Conservation (phyloP, 768 basidiomycete species). For the Amyloporia xantha region DNA sequence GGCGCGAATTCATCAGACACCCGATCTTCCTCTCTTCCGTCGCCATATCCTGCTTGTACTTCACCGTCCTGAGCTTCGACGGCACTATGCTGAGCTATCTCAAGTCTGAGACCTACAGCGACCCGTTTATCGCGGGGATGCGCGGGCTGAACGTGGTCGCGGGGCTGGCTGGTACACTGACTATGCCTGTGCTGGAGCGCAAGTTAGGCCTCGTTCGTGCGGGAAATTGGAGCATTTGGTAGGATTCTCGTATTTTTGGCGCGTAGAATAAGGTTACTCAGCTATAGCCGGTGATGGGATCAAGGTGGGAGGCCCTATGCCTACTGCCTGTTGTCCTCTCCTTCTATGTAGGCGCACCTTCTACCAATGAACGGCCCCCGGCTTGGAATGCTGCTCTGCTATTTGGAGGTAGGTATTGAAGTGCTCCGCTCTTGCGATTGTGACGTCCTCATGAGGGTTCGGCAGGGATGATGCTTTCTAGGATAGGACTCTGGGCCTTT, state of each 20-base stretch:
- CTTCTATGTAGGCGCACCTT: conserved; percentile 28
- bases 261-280: background rate
- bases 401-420: conserved; percentile 32
- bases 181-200: conserved; percentile 35
- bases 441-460: background rate
- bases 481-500: conserved; percentile 47
- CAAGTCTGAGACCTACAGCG: conserved; percentile 36
- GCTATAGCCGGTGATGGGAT: background rate
- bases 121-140: conserved; percentile 45
- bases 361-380: conserved; percentile 13
- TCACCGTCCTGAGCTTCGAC: conserved; percentile 43
- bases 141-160: conserved; percentile 38
- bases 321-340: conserved; percentile 39
- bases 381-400: conserved; percentile 33
- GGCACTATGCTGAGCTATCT: conserved; percentile 47
- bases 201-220: conserved; percentile 39
- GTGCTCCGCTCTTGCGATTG: background rate
- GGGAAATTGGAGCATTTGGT: conserved; percentile 48
- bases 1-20: conserved; percentile 32
- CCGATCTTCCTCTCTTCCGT: conserved; percentile 37
- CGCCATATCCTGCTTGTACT: conserved; percentile 37
- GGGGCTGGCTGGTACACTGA: conserved; percentile 39
- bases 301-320: conserved; percentile 33
- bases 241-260: background rate
- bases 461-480: conserved; percentile 38